Evolutionary conservation across 148 eudicot genomes (phyloP).

Genomic region (Rhododendron griersonianum): DNA sequence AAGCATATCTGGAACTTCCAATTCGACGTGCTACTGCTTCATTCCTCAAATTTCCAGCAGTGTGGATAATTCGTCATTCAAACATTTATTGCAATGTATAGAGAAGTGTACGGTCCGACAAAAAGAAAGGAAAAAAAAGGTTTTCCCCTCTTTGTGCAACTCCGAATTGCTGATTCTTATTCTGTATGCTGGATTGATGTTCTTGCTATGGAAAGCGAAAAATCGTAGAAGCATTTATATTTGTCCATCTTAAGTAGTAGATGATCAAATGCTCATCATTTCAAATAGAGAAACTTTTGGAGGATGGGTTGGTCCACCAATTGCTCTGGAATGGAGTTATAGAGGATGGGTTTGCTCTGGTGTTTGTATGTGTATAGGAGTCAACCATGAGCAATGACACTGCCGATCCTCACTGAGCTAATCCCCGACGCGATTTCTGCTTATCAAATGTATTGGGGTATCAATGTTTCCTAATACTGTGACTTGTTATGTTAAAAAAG

Average conservation of each 20-base stretch:
- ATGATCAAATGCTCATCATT: not conserved
- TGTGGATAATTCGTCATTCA: not conserved
- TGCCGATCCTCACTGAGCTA: too few species aligned
- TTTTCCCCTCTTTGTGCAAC: not conserved
- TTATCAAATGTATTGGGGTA: too few species aligned
- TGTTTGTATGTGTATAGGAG: too few species aligned
- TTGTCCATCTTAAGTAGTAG: not conserved
- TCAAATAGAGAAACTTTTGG: not conserved
- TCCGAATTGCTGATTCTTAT: not conserved
- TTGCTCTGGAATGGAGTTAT: not conserved
- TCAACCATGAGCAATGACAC: too few species aligned
- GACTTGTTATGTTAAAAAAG: too few species aligned
- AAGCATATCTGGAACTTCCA: not conserved
- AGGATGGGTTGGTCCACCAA: not conserved
- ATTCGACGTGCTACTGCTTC: not conserved
- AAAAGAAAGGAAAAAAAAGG: not conserved
- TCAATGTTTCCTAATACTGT: too few species aligned
- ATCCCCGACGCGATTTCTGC: too few species aligned
- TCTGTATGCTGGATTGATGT: not conserved
- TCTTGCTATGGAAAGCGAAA: not conserved
- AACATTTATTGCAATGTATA: slow-evolving; percentile 13
- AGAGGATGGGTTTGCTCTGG: not conserved
- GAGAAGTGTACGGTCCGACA: not conserved
- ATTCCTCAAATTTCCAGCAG: slow-evolving; percentile 1
- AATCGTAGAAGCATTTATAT: not conserved